Evolutionary conservation across 371 early-diverging fungal genomes (phyloP), one percentile per base, ranked within the genome.

Genomic region (Nematocida sp.): DNA sequence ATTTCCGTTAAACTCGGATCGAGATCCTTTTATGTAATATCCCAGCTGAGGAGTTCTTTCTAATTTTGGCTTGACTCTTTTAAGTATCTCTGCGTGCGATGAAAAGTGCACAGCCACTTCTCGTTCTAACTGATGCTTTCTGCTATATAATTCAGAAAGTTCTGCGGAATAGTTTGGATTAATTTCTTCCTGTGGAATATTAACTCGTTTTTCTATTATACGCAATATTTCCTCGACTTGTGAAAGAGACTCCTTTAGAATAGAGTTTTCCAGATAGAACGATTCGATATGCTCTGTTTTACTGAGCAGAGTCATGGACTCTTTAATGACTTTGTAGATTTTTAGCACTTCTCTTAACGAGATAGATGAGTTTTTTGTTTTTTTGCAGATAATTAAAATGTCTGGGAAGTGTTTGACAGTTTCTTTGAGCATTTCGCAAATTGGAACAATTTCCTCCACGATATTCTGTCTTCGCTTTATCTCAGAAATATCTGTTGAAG

Each of bases 21-120:
- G 65, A 45, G 82, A 55, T 30, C 81, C 69, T 66, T 71, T 83
- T 57, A 83, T 80, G 40, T 28, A 39, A 11, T 63, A 68, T n/a
- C 65, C 77, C 23, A 57, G 26, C 26, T 32, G 47, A 7, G 63
- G 25, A 13, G 9, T 71, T n/a, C 35, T 60, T 50, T 71, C 75
- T 13, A 71, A 48, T 26, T 50, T 60, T 35, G 33, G 5, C 26
- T 61, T 71, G 2, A 16, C 3, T 11, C 23, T 61, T 13, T 45
- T 7, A 9, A 69, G 61, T 4, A 3, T 4, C 16, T 11, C 9
- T 3, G 35, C 51, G 23, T 66, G 65, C 35, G 55, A 56, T n/a
- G n/a, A n/a, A n/a, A n/a, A n/a, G 9, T 45, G 50, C 30, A 65
- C 47, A 0, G 60, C 50, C 18, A 83, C 68, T 54, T 85, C 80